Conservation (phyloP, 2,329 filamentous ascomycete species). For the Alternaria arbusti region DNA sequence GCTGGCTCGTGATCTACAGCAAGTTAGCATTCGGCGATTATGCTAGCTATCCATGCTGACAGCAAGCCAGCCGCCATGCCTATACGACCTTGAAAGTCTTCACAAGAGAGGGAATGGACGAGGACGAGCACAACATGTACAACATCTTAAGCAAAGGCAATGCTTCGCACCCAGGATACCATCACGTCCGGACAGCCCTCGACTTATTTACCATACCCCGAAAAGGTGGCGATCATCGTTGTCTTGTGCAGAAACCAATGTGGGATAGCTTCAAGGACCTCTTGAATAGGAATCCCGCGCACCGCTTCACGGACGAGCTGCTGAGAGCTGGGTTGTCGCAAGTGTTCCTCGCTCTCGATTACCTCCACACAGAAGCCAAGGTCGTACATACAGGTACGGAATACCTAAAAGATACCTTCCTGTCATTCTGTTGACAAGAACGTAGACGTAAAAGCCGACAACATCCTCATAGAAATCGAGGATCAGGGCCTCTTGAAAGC, state of each 20-base stretch:
- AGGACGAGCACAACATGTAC: constrained; percentile 13
- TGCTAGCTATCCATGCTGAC: constrained; percentile 3
- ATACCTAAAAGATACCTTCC: background rate
- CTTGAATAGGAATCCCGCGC: constrained; percentile 45
- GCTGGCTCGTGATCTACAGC: constrained; percentile 19
- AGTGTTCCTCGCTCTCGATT: constrained; percentile 51
- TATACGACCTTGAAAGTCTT: constrained; percentile 17
- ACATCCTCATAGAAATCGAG: constrained; percentile 49
- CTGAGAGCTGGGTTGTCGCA: constrained; percentile 48
- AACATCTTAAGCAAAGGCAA: constrained; percentile 11
- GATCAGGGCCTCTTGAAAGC: constrained; percentile 44
- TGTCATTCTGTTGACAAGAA: background rate
- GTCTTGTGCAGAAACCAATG: constrained; percentile 49
- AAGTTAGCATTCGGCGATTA: constrained; percentile 1
- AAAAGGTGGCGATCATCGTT: constrained; percentile 42
- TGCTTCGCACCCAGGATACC: constrained; percentile 36
- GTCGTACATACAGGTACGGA: constrained; percentile 54
- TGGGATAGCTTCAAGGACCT: constrained; percentile 53
- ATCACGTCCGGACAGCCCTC: constrained; percentile 39
- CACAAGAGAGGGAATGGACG: constrained; percentile 6
- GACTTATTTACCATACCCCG: constrained; percentile 40
- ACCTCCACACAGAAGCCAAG: constrained; percentile 52
- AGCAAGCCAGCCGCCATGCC: constrained; percentile 2
- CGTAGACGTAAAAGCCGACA: constrained; percentile 54
- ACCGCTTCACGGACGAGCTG: constrained; percentile 49